Percentiles rank a stretch among this genome's conserved stretches.
phyloP scores from a whole-genome alignment of 345 rosid genomes.

The Ailanthus altissimus region DNA sequence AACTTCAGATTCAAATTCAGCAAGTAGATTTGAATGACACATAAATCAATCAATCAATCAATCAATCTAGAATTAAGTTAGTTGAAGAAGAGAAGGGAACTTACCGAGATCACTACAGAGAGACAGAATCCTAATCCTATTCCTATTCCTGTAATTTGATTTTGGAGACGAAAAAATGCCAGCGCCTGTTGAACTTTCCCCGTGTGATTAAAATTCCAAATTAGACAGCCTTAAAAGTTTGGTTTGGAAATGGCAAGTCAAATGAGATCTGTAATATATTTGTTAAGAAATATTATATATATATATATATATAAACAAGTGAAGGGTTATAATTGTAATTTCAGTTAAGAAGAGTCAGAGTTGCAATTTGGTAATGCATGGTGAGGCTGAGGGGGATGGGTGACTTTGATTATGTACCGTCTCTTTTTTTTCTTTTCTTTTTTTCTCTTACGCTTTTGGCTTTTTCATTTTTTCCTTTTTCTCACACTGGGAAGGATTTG shows the following conservation, averaged over 20 bases:
- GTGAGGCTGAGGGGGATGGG: too few relatives aligned
- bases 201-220: neutral
- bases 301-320: too few relatives aligned
- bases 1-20: too few relatives aligned
- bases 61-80: neutral
- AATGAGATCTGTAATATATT: too few relatives aligned
- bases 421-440: neutral
- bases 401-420: too few relatives aligned
- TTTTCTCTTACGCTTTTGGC: neutral
- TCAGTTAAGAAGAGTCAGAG: neutral
- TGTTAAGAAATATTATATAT: too few relatives aligned
- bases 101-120: neutral
- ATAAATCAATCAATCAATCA: too few relatives aligned
- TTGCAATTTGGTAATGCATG: neutral
- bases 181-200: neutral
- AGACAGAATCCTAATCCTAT: neutral
- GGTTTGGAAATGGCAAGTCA: too few relatives aligned
- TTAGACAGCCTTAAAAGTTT: neutral
- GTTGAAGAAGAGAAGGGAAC: neutral
- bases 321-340: neutral
- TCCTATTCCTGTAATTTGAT: neutral
- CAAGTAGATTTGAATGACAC: too few relatives aligned
- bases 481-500: too few relatives aligned
- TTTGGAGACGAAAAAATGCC: neutral
- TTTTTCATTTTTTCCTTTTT: too few relatives aligned